Conservation (phyloP, 2,329 filamentous ascomycete species). For the Cryoendolithus antarcticus region DNA sequence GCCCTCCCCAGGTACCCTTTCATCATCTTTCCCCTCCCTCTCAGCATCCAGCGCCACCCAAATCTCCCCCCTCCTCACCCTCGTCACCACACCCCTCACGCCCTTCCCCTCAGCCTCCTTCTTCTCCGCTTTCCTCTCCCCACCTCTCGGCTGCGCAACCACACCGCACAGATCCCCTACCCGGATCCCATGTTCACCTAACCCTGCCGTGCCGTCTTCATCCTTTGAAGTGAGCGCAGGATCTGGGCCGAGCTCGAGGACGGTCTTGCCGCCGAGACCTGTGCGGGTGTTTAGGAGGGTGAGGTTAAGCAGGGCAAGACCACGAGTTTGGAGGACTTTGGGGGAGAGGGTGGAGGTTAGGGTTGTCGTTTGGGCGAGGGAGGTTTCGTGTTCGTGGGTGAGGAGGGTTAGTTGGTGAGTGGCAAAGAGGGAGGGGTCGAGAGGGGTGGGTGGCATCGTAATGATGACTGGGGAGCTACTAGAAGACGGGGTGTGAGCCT, state of each 20-base stretch:
- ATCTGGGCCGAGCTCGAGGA: slow-evolving; percentile 69
- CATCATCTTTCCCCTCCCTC: slow-evolving; percentile 39
- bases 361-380: slow-evolving; percentile 56
- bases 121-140: slow-evolving; percentile 59
- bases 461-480: no score
- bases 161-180: slow-evolving; percentile 68
- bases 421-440: slow-evolving; percentile 56
- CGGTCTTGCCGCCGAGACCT: slow-evolving; percentile 79
- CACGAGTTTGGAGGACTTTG: slow-evolving; percentile 57
- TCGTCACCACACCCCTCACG: slow-evolving; percentile 57
- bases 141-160: slow-evolving; percentile 59
- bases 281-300: slow-evolving; percentile 65
- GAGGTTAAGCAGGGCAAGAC: slow-evolving; percentile 69
- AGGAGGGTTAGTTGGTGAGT: slow-evolving; percentile 59
- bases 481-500: not conserved
- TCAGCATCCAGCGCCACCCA: slow-evolving; percentile 51
- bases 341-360: slow-evolving; percentile 59
- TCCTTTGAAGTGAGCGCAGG: slow-evolving; percentile 44
- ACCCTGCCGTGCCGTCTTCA: slow-evolving; percentile 12
- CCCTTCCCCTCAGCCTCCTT: slow-evolving; percentile 58
- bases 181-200: slow-evolving; percentile 65
- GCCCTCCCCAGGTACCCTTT: slow-evolving; percentile 33
- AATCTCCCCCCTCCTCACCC: slow-evolving; percentile 45
- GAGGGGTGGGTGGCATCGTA: slow-evolving; percentile 11
- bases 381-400: slow-evolving; percentile 56